Base-by-base conservation (phyloP, 2,329 filamentous ascomycete genomes). In the Colletotrichum cereale region DNA sequence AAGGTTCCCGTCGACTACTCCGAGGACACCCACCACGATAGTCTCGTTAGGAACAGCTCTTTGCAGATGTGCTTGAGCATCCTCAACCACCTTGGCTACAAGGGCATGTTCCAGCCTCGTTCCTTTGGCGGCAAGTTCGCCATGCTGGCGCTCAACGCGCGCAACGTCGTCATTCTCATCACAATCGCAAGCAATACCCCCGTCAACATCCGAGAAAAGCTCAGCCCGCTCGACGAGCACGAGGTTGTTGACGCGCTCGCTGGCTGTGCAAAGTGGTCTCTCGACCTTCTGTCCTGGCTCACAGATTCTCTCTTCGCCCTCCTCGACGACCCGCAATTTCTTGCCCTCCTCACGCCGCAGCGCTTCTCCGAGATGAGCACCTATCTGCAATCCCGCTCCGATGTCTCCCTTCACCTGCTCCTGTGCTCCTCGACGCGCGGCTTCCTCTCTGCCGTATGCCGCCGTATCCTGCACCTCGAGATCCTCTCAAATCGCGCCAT, bases 1-100 rank as follows among this genome's bases (percentile, higher is more conserved):
- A 92, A 91, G 73, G 86, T 93, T 38, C 90, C 91, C 61, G 89
- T 95, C 58, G 96, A 98, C 81, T 97, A 95, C 78, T 92, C 94
- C 0, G 88, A 93, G 60, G 93, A 97, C 72, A 84, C 89, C 2
- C 87, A 89, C 55, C 89, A 92, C 75, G 91, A 96, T 78, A 86
- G 91, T 70, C 84, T 97, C 42, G 88, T 96, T 74, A 86, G 91
- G 71, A 95, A 96, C 76, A 85, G 86, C 3, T 86, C 90, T 44
- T 87, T 98, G 56, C 92, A 94, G 72, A 87, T 93, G 67, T 93
- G 91, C 67, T 85, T 98, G 16, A 93, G 93, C 76, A 89, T 96
- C 36, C 90, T 97, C 78, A 91, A 93, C 68, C 91, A 93, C 63
- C 84, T 98, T 12, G 93, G 93, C 4, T 95, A 93, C 78, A 87